Evolutionary conservation across 768 basidiomycete genomes (phyloP), one percentile per base, ranked within the genome.

Genomic region (Phanerochaete sordida): DNA sequence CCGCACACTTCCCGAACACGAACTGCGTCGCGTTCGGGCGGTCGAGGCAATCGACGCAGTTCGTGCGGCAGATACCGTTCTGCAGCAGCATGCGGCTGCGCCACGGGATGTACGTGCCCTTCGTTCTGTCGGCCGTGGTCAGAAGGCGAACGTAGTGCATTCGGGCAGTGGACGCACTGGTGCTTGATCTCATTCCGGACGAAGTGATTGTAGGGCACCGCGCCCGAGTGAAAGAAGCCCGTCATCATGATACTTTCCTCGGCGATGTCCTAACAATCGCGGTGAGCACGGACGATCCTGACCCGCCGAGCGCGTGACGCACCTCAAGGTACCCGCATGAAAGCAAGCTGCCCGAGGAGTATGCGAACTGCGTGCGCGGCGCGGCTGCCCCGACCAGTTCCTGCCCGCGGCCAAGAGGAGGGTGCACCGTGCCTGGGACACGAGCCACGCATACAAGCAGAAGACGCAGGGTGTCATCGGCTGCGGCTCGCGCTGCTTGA

Each of bases 11-110:
- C 1, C 94, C 97, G 61, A 98, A 95, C 1, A 96, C 93, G 69
- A 98, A 98, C 68, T 98, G 95, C 0, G 93, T 93, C 2, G 94
- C 93, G 67, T 98, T 98, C 3, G 96, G 98, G 11, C 96, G 86
- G 72, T 97, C 95, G 16, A 99, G 77, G 68, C 96, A 99, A 68
- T 99, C 96, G 0, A 99, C 95, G 68, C 97, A 99, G 68, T 99
- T 99, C 0, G 87, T 94, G 15, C 97, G 83, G 60, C 92, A 91
- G 27, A 98, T 84, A 1, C 97, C 97, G 48, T 90, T 93, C 73
- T 99, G 97, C 11, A 99, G 75, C 1, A 84, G 81, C 63, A 97
- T 92, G 1, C 76, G 79, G 57, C 73, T 76, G 9, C 92, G 84
- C 83, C 87, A 90, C 1, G 75, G 63, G 5, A 73, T 66, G n/a